Conservation (phyloP, 169 alveolate genomes). For the Plasmodium ovale region DNA sequence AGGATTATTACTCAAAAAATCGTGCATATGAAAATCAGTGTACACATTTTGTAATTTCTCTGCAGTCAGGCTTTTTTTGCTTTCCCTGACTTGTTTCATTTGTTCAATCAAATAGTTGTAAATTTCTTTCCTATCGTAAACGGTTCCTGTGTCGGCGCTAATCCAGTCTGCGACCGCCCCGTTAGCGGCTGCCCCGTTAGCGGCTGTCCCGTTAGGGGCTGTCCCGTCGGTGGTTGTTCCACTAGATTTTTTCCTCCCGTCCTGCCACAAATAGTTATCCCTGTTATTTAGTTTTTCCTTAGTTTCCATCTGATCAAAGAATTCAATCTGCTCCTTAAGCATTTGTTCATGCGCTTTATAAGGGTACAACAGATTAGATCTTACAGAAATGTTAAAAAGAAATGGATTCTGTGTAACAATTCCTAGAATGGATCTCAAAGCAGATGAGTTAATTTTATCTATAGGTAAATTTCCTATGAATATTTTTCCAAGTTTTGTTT, state of each 20-base stretch:
- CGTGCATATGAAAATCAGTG: constrained; percentile 88
- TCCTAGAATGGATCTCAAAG: constrained; percentile 41
- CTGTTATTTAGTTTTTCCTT: neutral
- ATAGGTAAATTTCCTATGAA: constrained; percentile 72
- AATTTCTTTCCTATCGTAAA: constrained; percentile 10
- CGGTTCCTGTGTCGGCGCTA: neutral
- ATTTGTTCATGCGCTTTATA: constrained; percentile 50
- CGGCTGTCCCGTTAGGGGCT: no score
- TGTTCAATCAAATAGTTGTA: constrained; percentile 10
- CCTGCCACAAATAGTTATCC: neutral
- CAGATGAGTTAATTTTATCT: constrained; percentile 39
- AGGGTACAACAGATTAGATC: constrained; percentile 30
- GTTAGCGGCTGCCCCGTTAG: no score
- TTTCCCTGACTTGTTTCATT: constrained; percentile 89
- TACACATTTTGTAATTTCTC: constrained; percentile 92
- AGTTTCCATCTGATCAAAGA: constrained; percentile 1
- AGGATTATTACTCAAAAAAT: constrained; percentile 90
- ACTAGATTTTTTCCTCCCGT: neutral
- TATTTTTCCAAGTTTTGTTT: constrained; percentile 84
- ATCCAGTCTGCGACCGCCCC: neutral
- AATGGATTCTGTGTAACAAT: constrained; percentile 66
- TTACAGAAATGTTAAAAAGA: constrained; percentile 27
- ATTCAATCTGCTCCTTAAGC: constrained; percentile 42
- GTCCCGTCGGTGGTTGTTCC: no score
- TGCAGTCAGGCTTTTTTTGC: constrained; percentile 89